Evolutionary conservation across 176 grass and related monocot species (phyloP).

Genomic region (Zoysia pacifica): DNA sequence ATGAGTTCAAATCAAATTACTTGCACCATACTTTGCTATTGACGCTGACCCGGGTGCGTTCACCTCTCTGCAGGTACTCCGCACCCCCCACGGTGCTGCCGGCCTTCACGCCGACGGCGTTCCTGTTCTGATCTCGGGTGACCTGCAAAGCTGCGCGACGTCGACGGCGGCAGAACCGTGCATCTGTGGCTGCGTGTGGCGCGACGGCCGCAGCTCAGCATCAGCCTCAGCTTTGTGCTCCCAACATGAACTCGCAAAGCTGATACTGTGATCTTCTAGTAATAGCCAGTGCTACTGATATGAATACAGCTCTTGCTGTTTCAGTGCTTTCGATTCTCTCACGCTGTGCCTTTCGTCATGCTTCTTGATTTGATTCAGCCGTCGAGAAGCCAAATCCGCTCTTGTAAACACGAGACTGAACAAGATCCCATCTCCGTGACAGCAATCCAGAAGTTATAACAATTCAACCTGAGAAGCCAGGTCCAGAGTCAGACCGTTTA

Average conservation of each 20-base stretch:
- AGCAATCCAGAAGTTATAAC: not conserved
- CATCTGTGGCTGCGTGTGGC: too few relatives aligned
- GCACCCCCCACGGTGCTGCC: constrained; percentile 51
- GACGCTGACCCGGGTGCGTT: constrained; percentile 20
- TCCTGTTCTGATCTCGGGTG: constrained; percentile 56
- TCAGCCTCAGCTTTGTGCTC: not conserved
- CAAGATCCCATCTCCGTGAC: too few relatives aligned
- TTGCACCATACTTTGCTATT: too few relatives aligned
- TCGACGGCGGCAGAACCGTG: not conserved
- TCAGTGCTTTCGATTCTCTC: not conserved
- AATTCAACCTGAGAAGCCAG: not conserved
- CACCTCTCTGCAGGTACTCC: constrained; percentile 50
- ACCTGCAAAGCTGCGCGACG: not conserved
- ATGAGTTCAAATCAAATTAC: too few relatives aligned
- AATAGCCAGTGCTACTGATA: constrained; percentile 8
- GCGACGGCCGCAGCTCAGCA: not conserved
- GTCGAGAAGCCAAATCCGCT: too few relatives aligned
- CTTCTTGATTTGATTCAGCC: too few relatives aligned
- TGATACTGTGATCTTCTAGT: constrained; percentile 6
- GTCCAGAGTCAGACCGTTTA: too few relatives aligned
- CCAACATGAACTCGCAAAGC: constrained; percentile 25
- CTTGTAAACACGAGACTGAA: too few relatives aligned
- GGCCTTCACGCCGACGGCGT: constrained; percentile 65
- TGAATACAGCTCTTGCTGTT: constrained; percentile 19
- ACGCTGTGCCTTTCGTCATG: too few relatives aligned